Evolutionary conservation across 306 rosid genomes (phyloP), one percentile per base, ranked within the genome.

Genomic region (Sophora flavescens): DNA sequence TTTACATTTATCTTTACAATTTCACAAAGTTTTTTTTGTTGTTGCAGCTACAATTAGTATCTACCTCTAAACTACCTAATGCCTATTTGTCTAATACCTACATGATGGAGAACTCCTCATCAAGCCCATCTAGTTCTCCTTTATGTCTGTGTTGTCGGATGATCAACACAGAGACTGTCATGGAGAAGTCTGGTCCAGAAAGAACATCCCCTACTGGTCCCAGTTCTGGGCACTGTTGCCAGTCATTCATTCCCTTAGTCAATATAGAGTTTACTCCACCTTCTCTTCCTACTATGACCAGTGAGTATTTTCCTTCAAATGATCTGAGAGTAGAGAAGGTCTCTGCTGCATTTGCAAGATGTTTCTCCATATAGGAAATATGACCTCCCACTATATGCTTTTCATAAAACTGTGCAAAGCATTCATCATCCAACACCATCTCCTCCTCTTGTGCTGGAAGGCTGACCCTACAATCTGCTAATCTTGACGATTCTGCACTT

Each of bases 151-250:
- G 88, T 78, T 90, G 96, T 77, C 90, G 97, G 60, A 95, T 92
- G 84, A 92, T 82, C 81, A 95, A 84, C 47, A 95, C 96, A 0
- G 98, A 92, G 0, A 91, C 81, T 2, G 63, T 80, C 9, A 38
- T 84, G 0, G 90, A 84, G 78, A 95, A 95, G 50, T 90, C 98
- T 14, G 97, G 85, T 14, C 97, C 97, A 0, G 98, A 89, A 63
- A 95, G 97, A 78, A 95, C 92, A 71, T 95, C 98, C n/a, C 98
- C 98, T 2, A 95, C 85, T 0, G 97, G 96, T 54, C 98, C 98
- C 12, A 95, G 50, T 83, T 95, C 97, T 0, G 98, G 98, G 51
- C 97, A 90, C 10, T 90, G 97, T 77, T 95, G 93, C 98, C 97
- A 95, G 10, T 92, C 98, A 28, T 82, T 92, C 98, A 95, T 95